phyloP scores from a whole-genome alignment of 2,329 filamentous ascomycete genomes.

The Phyllosticta citriasiana region DNA sequence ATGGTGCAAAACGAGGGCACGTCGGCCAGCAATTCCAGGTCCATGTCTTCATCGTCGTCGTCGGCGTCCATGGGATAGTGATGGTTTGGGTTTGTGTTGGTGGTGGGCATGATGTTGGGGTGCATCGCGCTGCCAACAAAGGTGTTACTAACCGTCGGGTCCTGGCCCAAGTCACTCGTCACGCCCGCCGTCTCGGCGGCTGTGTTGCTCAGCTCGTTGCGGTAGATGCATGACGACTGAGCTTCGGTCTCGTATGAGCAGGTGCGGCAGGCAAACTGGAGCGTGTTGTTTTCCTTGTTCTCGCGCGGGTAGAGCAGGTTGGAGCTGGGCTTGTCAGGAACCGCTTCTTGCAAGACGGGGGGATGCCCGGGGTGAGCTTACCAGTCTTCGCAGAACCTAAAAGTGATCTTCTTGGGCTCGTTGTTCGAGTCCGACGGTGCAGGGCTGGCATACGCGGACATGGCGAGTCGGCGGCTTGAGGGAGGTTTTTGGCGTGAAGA shows the following conservation, averaged over 20 bases:
- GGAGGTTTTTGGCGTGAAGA: not conserved
- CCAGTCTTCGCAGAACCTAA: conserved; percentile 98
- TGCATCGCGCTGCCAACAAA: not conserved
- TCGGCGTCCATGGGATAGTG: conserved; percentile 8
- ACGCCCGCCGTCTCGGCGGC: conserved; percentile 94
- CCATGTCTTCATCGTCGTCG: conserved; percentile 13
- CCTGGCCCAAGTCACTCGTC: conserved; percentile 90
- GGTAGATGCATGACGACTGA: conserved; percentile 83
- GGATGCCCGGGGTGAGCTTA: conserved; percentile 23
- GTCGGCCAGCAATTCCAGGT: conserved; percentile 13
- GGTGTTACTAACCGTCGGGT: conserved; percentile 83
- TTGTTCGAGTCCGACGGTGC: conserved; percentile 27
- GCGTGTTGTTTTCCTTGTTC: conserved; percentile 61
- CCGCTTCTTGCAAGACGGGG: not conserved
- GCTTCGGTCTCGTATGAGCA: conserved; percentile 87
- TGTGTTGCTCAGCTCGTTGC: conserved; percentile 84
- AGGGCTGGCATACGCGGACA: conserved; percentile 15
- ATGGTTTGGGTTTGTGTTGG: not conserved
- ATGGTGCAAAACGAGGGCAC: conserved; percentile 44
- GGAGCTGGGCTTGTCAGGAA: conserved; percentile 45
- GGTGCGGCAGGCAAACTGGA: conserved; percentile 93
- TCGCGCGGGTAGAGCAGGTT: conserved; percentile 98
- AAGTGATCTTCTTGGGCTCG: conserved; percentile 66
- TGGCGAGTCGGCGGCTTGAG: not conserved
- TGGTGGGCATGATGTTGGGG: not conserved